phyloP scores from a whole-genome alignment of 2,329 filamentous ascomycete genomes.

The Venturia nashicola region DNA sequence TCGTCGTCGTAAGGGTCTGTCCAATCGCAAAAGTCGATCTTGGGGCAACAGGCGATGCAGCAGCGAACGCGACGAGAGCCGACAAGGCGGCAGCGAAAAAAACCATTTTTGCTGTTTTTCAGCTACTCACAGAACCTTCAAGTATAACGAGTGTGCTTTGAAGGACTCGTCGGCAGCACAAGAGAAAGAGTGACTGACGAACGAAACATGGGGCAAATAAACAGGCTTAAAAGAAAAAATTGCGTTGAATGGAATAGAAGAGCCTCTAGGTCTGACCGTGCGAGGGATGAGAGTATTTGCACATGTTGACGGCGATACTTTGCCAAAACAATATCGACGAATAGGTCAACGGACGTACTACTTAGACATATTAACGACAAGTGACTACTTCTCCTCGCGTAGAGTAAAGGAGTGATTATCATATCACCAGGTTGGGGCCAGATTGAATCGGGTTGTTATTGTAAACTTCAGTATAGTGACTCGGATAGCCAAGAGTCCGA shows the following conservation, averaged over 20 bases:
- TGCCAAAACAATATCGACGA: neutral
- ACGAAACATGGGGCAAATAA: neutral
- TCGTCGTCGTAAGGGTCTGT: conserved; percentile 20
- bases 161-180: neutral
- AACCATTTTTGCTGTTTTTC: conserved; percentile 1
- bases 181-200: neutral
- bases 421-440: neutral
- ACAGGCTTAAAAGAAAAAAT: neutral
- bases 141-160: neutral
- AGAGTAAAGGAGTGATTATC: neutral
- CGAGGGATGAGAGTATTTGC: neutral
- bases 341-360: conserved; percentile 2
- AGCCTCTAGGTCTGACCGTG: neutral
- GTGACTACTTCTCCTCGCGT: neutral
- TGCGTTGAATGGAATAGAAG: neutral
- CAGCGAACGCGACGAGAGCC: neutral
- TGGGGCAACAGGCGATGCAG: neutral
- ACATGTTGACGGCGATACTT: neutral
- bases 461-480: neutral
- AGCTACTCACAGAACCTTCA: neutral
- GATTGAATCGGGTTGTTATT: neutral
- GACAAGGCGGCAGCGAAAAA: neutral
- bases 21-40: conserved; percentile 9
- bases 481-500: neutral
- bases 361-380: neutral